Percentiles rank a stretch among this genome's conserved stretches.
These are phyloP conservation scores for Apophysomyces elegans DNA, from an alignment of 371 early-diverging fungal species.

Conservation along the genomic window DNA sequence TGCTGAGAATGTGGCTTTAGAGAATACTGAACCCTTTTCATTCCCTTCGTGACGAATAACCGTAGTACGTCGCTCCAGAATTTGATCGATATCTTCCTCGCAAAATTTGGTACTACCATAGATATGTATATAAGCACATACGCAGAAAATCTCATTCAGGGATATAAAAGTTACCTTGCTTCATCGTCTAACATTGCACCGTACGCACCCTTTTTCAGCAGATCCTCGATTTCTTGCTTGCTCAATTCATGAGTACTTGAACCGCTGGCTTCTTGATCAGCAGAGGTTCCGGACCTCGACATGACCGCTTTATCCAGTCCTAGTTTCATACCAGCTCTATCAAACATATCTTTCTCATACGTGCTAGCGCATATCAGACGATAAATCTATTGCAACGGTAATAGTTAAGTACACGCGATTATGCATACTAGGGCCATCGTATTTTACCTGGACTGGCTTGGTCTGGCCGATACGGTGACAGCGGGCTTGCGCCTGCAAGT, in stretches of 20 bases:
- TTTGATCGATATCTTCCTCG: conserved; percentile 96
- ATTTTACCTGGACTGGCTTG: conserved; percentile 76
- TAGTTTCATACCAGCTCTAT: conserved; percentile 90
- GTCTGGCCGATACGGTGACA: conserved; percentile 95
- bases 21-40: conserved; percentile 84
- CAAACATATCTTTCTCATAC: conserved; percentile 96
- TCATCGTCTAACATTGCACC: conserved; percentile 88
- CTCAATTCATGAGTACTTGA: conserved; percentile 51
- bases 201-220: conserved; percentile 90
- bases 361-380: conserved; percentile 90
- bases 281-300: conserved; percentile 50
- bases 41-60: conserved; percentile 81
- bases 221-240: conserved; percentile 84
- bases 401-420: neutral
- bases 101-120: conserved; percentile 72
- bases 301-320: conserved; percentile 90
- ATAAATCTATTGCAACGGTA: conserved; percentile 53
- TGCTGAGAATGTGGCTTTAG: conserved; percentile 91
- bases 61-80: conserved; percentile 87
- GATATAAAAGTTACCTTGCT: conserved; percentile 39
- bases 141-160: neutral
- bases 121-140: too few species aligned
- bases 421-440: neutral
- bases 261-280: conserved; percentile 19
- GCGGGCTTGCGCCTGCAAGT: conserved; percentile 92